phyloP scores from a whole-genome alignment of 2,329 filamentous ascomycete species.

The Claviceps sp. region DNA sequence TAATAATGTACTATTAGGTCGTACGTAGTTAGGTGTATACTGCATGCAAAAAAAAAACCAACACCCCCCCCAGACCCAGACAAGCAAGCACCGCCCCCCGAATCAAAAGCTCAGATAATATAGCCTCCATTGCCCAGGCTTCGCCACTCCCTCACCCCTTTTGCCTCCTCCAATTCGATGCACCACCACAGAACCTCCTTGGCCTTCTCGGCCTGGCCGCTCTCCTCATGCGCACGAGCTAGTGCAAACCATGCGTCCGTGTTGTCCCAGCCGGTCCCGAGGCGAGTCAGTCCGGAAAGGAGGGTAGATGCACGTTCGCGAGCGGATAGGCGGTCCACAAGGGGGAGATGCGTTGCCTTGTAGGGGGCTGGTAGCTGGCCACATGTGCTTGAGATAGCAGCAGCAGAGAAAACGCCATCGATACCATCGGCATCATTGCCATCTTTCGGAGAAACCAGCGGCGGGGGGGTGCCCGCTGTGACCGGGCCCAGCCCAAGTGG shows the following conservation, averaged over 20 bases:
- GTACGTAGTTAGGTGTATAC: background rate
- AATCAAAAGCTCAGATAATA: conserved; percentile 25
- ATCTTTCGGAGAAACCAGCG: conserved; percentile 8
- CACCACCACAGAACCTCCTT: conserved; percentile 97
- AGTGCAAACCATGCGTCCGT: conserved; percentile 89
- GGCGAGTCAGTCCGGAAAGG: conserved; percentile 68
- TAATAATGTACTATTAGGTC: background rate
- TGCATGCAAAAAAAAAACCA: background rate
- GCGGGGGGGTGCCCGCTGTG: conserved; percentile 8
- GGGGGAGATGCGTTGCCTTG: conserved; percentile 49
- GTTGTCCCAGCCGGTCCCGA: conserved; percentile 79
- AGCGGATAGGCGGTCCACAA: conserved; percentile 73
- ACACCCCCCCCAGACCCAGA: background rate
- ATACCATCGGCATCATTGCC: conserved; percentile 6
- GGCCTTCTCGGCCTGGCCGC: conserved; percentile 72
- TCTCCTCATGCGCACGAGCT: conserved; percentile 76
- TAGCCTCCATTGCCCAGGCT: conserved; percentile 55
- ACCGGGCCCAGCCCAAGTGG: conserved; percentile 33
- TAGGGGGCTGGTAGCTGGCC: conserved; percentile 37
- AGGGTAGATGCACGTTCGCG: conserved; percentile 81
- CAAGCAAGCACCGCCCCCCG: too few species aligned
- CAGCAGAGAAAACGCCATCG: conserved; percentile 1
- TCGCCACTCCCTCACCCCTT: conserved; percentile 67
- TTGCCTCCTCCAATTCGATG: conserved; percentile 81
- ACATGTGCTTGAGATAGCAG: conserved; percentile 6